phyloP scores from a whole-genome alignment of 345 rosid genomes.

The Eucalyptus marginata region DNA sequence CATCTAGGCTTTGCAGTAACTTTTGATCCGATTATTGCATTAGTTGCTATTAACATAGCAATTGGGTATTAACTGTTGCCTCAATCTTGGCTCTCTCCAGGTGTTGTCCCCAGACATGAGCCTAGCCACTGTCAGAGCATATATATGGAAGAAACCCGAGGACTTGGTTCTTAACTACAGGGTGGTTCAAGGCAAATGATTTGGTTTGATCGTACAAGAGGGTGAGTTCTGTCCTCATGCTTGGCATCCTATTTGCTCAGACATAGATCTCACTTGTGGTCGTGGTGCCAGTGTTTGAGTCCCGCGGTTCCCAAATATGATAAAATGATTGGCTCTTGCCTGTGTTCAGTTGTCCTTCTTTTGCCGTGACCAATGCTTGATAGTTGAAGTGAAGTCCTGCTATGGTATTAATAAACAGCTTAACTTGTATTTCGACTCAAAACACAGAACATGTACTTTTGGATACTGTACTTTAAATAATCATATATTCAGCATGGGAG shows the following conservation, averaged over 20 bases:
- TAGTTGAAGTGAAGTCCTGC: not conserved
- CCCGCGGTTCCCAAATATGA: not conserved
- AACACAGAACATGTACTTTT: not conserved
- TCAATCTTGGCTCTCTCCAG: constrained; percentile 19
- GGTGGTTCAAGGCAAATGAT: constrained; percentile 67
- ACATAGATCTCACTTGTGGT: not conserved
- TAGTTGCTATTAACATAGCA: not conserved
- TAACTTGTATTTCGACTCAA: not conserved
- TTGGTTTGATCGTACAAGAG: not conserved
- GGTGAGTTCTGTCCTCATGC: not conserved
- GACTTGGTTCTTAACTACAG: constrained; percentile 91
- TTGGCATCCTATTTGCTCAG: not conserved
- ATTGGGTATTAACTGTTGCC: not conserved
- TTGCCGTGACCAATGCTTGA: not conserved
- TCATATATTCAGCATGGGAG: not conserved
- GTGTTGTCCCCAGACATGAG: constrained; percentile 96
- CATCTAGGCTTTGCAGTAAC: not conserved
- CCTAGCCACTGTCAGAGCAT: constrained; percentile 86
- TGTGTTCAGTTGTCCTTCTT: not conserved
- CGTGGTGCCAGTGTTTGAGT: not conserved
- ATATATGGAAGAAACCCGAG: constrained; percentile 95
- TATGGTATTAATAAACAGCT: not conserved
- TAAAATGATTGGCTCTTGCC: not conserved
- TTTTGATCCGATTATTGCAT: not conserved
- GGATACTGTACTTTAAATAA: not conserved